phyloP scores from a whole-genome alignment of 345 rosid species.

The Cardamine chenopodiifolia region DNA sequence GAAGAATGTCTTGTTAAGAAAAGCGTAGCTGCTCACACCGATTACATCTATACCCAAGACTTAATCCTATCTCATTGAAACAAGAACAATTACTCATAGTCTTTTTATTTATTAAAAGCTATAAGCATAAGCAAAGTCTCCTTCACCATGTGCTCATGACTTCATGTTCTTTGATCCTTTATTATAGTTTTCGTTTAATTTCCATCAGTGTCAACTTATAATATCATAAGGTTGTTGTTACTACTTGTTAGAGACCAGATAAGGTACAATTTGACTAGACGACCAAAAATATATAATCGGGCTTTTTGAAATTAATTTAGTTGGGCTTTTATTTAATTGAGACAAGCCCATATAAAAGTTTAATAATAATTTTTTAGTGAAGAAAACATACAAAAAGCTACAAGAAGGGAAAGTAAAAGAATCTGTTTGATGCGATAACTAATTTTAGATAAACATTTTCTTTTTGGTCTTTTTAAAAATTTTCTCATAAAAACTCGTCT shows the following conservation, averaged over 20 bases:
- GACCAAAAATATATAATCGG: background rate
- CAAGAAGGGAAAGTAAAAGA: background rate
- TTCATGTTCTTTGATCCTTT: slow-evolving; percentile 28
- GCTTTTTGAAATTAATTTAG: background rate
- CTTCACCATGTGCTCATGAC: slow-evolving; percentile 23
- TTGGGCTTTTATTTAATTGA: slow-evolving; percentile 6
- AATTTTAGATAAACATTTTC: no score
- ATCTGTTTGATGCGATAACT: background rate
- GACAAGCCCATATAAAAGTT: background rate
- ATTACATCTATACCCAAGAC: slow-evolving; percentile 64
- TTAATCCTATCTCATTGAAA: slow-evolving; percentile 40
- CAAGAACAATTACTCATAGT: slow-evolving; percentile 13
- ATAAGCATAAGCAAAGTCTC: slow-evolving; percentile 14
- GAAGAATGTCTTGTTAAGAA: slow-evolving; percentile 56
- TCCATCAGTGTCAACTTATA: slow-evolving; percentile 4
- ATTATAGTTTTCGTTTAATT: slow-evolving; percentile 1
- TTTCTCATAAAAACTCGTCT: slow-evolving; percentile 6
- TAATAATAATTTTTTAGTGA: background rate
- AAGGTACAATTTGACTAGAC: slow-evolving; percentile 2
- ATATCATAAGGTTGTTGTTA: background rate
- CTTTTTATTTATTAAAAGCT: background rate
- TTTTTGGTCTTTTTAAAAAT: background rate
- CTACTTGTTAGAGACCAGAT: background rate
- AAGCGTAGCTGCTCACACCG: slow-evolving; percentile 54
- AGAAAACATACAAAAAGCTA: background rate